Conservation (phyloP, 768 basidiomycete genomes). For the Macrolepiota fuliginosa region DNA sequence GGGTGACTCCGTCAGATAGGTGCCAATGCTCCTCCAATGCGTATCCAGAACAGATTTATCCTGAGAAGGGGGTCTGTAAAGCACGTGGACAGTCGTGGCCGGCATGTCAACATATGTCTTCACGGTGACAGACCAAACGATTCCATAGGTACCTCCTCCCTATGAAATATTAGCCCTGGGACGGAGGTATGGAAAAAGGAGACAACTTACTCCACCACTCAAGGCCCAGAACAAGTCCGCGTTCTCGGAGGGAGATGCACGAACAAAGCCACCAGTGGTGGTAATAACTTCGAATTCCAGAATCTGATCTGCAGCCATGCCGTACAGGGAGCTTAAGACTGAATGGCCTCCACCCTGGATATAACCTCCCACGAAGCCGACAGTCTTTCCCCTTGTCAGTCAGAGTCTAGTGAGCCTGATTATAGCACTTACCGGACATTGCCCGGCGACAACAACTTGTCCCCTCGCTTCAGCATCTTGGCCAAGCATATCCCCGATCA, state of each 20-base stretch:
- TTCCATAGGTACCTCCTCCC: conserved; percentile 10
- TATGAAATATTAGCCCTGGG: neutral
- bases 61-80: conserved; percentile 4
- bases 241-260: conserved; percentile 35
- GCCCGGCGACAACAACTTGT: conserved; percentile 17
- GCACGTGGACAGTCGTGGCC: conserved; percentile 13
- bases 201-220: conserved; percentile 33
- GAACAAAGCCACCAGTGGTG: conserved; percentile 33
- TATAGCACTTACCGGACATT: conserved; percentile 17
- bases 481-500: conserved; percentile 15
- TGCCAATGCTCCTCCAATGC: conserved; percentile 14
- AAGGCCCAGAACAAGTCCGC: conserved; percentile 43
- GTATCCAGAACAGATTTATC: conserved; percentile 7
- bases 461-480: conserved; percentile 15
- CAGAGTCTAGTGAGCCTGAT: neutral
- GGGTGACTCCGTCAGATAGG: conserved; percentile 13
- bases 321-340: conserved; percentile 17
- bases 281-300: conserved; percentile 40
- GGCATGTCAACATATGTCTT: conserved; percentile 17
- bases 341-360: conserved; percentile 35
- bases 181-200: neutral
- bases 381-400: conserved; percentile 20
- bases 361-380: conserved; percentile 42
- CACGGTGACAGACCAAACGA: conserved; percentile 16
- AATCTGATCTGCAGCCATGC: conserved; percentile 28